These are phyloP conservation scores for Calonectria fujianensis DNA, from an alignment of 2,329 filamentous ascomycete genomes.

Conservation along the genomic window DNA sequence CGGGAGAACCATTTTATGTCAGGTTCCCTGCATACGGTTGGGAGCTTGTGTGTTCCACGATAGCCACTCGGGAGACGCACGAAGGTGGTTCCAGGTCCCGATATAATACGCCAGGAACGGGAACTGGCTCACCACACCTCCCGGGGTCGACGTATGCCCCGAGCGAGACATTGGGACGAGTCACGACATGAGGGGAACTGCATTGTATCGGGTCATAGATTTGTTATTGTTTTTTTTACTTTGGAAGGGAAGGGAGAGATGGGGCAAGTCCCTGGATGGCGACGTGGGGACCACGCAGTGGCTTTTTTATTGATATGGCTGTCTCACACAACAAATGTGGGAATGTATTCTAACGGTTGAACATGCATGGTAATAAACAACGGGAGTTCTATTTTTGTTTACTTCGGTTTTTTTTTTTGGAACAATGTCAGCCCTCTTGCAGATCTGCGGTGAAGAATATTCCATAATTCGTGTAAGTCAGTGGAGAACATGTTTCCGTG, in stretches of 20 bases:
- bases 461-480: neutral
- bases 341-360: conserved; percentile 27
- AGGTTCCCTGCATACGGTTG: neutral
- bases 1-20: neutral
- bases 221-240: conserved; percentile 18
- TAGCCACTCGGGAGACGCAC: conserved; percentile 17
- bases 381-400: conserved; percentile 30
- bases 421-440: neutral
- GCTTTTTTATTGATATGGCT: conserved; percentile 20
- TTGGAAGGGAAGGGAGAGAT: conserved; percentile 10
- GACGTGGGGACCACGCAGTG: conserved; percentile 23
- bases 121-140: conserved; percentile 6
- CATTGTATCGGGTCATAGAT: conserved; percentile 26
- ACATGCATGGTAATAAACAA: conserved; percentile 24
- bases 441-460: neutral
- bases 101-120: conserved; percentile 10
- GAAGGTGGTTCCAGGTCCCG: conserved; percentile 10
- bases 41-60: neutral
- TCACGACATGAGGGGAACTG: conserved; percentile 18
- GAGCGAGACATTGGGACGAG: conserved; percentile 25
- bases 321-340: conserved; percentile 21
- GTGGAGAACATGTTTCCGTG: neutral
- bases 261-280: neutral
- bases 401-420: neutral
- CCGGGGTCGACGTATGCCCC: conserved; percentile 9